Percentiles rank a stretch among this genome's conserved stretches.
These are phyloP conservation scores for Aspergillus niger DNA, from an alignment of 2,329 filamentous ascomycete genomes.

Conservation along the genomic window DNA sequence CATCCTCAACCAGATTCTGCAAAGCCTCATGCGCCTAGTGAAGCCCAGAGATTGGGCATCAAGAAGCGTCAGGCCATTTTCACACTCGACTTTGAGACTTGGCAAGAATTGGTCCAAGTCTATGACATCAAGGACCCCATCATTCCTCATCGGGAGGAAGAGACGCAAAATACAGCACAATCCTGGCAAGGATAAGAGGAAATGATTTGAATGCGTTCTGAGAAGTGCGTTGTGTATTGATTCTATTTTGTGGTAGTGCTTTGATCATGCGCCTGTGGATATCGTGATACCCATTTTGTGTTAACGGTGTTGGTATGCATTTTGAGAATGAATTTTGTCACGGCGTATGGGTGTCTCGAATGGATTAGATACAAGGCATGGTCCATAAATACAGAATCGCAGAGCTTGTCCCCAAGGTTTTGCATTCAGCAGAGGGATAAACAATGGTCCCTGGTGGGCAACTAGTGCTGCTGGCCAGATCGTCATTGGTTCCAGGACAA, in stretches of 20 bases:
- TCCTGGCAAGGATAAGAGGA: conserved; percentile 65
- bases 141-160: conserved; percentile 77
- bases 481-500: not conserved
- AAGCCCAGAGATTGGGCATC: conserved; percentile 54
- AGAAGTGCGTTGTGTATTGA: not conserved
- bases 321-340: not conserved
- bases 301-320: not conserved
- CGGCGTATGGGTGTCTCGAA: not conserved
- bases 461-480: not conserved
- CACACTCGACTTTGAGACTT: conserved; percentile 80
- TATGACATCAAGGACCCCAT: conserved; percentile 78
- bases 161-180: conserved; percentile 52
- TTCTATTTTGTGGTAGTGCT: conserved; percentile 8
- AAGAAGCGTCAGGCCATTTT: conserved; percentile 84
- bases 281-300: conserved; percentile 20
- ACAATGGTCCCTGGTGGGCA: not conserved
- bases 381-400: not conserved
- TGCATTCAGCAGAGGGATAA: not conserved
- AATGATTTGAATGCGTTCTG: not conserved
- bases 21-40: conserved; percentile 51
- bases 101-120: conserved; percentile 73
- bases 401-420: not conserved
- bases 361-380: not conserved
- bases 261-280: conserved; percentile 7
- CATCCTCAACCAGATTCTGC: conserved; percentile 44